These are phyloP conservation scores for Urostyla sp. DNA, from an alignment of 73 alveolate species.

Conservation along the genomic window DNA sequence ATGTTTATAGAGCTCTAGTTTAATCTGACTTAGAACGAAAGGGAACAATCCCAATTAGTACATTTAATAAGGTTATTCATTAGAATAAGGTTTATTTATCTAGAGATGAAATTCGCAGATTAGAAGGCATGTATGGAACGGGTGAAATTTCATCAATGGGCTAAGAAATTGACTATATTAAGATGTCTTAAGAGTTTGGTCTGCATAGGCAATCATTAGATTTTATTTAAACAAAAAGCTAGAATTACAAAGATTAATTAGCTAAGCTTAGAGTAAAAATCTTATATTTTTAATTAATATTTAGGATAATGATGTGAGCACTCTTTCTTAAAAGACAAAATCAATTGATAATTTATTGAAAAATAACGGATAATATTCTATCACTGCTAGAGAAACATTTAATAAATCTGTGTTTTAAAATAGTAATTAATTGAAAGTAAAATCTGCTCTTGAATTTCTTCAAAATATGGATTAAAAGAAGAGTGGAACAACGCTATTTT, in stretches of 20 bases:
- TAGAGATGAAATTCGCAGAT: slow-evolving; percentile 42
- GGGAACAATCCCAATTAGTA: slow-evolving; percentile 33
- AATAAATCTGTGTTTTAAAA: neutral
- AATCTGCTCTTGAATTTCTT: slow-evolving; percentile 7
- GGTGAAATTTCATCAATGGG: neutral
- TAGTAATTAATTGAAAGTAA: neutral
- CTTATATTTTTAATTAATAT: no score
- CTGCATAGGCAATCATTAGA: slow-evolving; percentile 27
- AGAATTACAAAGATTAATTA: neutral
- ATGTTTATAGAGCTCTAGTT: slow-evolving; percentile 30
- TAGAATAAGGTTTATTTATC: slow-evolving; percentile 45
- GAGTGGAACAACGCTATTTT: slow-evolving; percentile 7
- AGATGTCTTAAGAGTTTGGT: slow-evolving; percentile 34
- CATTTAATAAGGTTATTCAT: slow-evolving; percentile 35
- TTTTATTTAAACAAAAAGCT: slow-evolving; percentile 15
- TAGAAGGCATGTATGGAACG: slow-evolving; percentile 5
- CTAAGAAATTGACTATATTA: slow-evolving; percentile 33
- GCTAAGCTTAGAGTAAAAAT: slow-evolving; percentile 1
- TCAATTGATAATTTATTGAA: neutral
- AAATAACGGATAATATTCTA: neutral
- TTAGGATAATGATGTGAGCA: neutral
- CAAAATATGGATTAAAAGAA: neutral
- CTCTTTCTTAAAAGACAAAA: neutral
- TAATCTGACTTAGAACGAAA: neutral
- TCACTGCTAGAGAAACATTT: neutral